Evolutionary conservation across 202 grass and related monocot genomes (phyloP), one percentile per base, ranked within the genome.

Genomic region (Zizania palustris): DNA sequence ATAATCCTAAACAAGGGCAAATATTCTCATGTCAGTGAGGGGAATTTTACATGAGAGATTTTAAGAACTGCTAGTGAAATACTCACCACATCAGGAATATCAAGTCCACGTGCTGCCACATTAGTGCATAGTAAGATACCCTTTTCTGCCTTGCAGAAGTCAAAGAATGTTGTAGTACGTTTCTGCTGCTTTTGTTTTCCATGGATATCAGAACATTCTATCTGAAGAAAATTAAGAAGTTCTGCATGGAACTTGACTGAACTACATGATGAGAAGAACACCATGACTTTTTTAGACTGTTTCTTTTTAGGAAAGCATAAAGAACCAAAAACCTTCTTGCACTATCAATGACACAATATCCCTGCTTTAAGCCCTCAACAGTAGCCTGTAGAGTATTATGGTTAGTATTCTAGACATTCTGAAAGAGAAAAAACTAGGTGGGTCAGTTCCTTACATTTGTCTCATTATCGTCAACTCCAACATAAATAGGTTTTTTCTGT

Each of bases 201-300:
- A 88, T 94, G 91, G 75, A 97, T 97, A 83, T 97, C 95, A 41
- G 72, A 39, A 86, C 91, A 92, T 15, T 94, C 89, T 34, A 97
- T 76, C 60, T 92, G 85, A 73, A 97, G 80, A 66, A 92, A 94
- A 69, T 82, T 93, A 45, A 97, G 70, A 84, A 97, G 91, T 53
- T 97, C 91, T 7, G 85, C 60, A 16, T 97, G 91, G 69, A 84
- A 97, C 80, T 94, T 97, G 75, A 97, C 95, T 61, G 95, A 97
- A 78, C 83, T 98, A 74, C 95, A 98, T 34, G 95, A 98, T 59
- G 95, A 98, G 86, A 98, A 98, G 89, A 98, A 98, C 65, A 98
- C 91, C 95, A 95, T 94, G 45, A 98, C 50, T 85, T 98, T 98
- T 65, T 97, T 93, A 14, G 85, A 85, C 43, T 86, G 85, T 57